Evolutionary conservation across 2,329 filamentous ascomycete genomes (phyloP).

Genomic region (Endoconidiophora polonica): DNA sequence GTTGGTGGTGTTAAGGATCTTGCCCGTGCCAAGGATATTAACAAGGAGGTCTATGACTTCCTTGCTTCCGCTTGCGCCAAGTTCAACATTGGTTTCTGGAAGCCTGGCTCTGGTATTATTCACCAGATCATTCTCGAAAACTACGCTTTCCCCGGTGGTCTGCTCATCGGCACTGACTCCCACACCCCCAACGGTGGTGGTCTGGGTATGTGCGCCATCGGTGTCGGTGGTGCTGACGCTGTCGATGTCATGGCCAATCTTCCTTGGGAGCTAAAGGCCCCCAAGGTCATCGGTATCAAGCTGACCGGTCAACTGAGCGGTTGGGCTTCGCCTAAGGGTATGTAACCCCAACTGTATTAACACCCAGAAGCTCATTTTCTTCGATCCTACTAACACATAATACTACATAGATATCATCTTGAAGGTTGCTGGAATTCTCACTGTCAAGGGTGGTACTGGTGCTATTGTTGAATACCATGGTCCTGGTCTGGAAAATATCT

Average conservation of each 20-base stretch:
- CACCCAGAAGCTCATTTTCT: neutral
- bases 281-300: conserved; percentile 91
- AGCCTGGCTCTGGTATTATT: conserved; percentile 95
- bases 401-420: conserved; percentile 64
- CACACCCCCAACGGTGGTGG: conserved; percentile 96
- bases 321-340: conserved; percentile 72
- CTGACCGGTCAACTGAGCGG: conserved; percentile 77
- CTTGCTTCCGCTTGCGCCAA: conserved; percentile 84
- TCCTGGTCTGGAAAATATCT: conserved; percentile 51
- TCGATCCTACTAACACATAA: conserved; percentile 9
- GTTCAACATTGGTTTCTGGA: conserved; percentile 99
- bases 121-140: conserved; percentile 98
- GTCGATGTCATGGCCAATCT: conserved; percentile 97
- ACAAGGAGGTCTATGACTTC: conserved; percentile 99
- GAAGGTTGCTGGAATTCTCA: conserved; percentile 91
- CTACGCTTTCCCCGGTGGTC: conserved; percentile 96
- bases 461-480: conserved; percentile 66
- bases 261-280: conserved; percentile 96
- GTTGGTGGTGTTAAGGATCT: conserved; percentile 87
- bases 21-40: conserved; percentile 75
- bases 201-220: conserved; percentile 86
- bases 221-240: conserved; percentile 94
- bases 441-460: conserved; percentile 95
- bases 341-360: conserved; percentile 33
- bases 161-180: conserved; percentile 94